Evolutionary conservation across 768 basidiomycete species (phyloP).

Genomic region (Boletus edulis): DNA sequence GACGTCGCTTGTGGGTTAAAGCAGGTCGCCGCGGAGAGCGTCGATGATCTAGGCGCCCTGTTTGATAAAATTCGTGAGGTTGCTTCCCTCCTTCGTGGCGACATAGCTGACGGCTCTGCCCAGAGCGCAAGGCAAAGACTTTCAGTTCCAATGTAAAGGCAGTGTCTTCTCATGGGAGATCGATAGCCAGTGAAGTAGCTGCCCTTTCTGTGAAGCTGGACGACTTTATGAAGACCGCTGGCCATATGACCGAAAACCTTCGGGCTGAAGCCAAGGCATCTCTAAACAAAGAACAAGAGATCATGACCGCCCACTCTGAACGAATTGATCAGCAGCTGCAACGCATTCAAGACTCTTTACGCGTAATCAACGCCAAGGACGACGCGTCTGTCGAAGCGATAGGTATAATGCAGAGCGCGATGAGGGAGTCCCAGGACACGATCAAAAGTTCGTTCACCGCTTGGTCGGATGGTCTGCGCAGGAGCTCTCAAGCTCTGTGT

Average conservation of each 20-base stretch:
- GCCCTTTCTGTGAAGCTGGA: slow-evolving; percentile 56
- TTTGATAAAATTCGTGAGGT: slow-evolving; percentile 81
- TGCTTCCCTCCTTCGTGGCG: neutral
- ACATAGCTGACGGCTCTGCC: slow-evolving; percentile 6
- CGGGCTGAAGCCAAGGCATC: slow-evolving; percentile 56
- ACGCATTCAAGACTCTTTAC: slow-evolving; percentile 50
- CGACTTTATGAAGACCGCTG: slow-evolving; percentile 57
- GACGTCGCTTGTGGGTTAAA: slow-evolving; percentile 70
- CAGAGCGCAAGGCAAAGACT: slow-evolving; percentile 72
- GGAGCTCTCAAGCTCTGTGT: slow-evolving; percentile 47
- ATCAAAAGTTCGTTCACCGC: slow-evolving; percentile 49
- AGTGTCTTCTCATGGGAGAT: slow-evolving; percentile 60
- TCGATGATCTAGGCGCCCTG: slow-evolving; percentile 65
- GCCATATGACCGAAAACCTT: slow-evolving; percentile 52
- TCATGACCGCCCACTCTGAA: slow-evolving; percentile 47
- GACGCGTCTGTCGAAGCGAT: slow-evolving; percentile 53
- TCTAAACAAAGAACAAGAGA: slow-evolving; percentile 53
- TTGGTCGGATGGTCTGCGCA: slow-evolving; percentile 57
- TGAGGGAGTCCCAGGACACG: slow-evolving; percentile 52
- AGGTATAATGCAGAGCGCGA: slow-evolving; percentile 41
- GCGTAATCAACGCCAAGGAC: slow-evolving; percentile 56
- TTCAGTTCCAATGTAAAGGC: slow-evolving; percentile 64
- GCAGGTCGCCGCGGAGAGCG: slow-evolving; percentile 60
- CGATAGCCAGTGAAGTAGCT: slow-evolving; percentile 53
- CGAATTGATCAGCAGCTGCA: slow-evolving; percentile 58